These are phyloP conservation scores for Actinomucor elegans DNA, from an alignment of 371 early-diverging fungal species.

Conservation along the genomic window DNA sequence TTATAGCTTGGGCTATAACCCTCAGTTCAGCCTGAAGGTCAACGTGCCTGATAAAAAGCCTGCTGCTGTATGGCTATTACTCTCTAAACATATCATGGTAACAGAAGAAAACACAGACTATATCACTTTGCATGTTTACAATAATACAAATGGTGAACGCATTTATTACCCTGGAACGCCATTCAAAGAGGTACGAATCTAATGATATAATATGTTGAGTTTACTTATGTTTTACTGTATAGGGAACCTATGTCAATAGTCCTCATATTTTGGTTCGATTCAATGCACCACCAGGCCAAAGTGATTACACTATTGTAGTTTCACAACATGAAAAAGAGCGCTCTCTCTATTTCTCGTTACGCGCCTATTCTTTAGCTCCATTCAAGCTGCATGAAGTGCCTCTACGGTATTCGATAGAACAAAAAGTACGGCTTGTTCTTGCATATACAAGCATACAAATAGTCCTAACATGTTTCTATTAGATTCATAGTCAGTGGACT, in stretches of 20 bases:
- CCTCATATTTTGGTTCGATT: constrained; percentile 81
- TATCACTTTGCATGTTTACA: constrained; percentile 83
- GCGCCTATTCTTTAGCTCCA: constrained; percentile 68
- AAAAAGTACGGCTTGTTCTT: constrained; percentile 39
- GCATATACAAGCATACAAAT: neutral
- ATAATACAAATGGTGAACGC: constrained; percentile 65
- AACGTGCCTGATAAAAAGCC: constrained; percentile 56
- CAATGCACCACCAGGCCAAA: constrained; percentile 61
- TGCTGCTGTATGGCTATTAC: constrained; percentile 73
- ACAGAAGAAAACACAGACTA: constrained; percentile 85
- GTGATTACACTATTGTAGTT: constrained; percentile 74
- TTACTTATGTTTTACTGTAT: no score
- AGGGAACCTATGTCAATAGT: constrained; percentile 84
- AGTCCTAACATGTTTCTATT: neutral
- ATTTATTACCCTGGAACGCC: constrained; percentile 79
- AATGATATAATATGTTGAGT: no score
- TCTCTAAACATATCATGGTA: constrained; percentile 79
- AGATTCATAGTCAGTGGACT: constrained; percentile 72
- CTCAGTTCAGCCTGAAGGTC: constrained; percentile 70
- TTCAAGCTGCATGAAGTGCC: constrained; percentile 69
- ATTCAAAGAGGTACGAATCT: no score
- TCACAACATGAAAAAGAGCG: constrained; percentile 76
- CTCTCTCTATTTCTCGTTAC: constrained; percentile 72
- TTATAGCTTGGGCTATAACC: constrained; percentile 72
- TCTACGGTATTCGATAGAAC: constrained; percentile 56